Base-by-base conservation (phyloP, 352 stramenopile species). In the Globisporangium cylindrosporum region DNA sequence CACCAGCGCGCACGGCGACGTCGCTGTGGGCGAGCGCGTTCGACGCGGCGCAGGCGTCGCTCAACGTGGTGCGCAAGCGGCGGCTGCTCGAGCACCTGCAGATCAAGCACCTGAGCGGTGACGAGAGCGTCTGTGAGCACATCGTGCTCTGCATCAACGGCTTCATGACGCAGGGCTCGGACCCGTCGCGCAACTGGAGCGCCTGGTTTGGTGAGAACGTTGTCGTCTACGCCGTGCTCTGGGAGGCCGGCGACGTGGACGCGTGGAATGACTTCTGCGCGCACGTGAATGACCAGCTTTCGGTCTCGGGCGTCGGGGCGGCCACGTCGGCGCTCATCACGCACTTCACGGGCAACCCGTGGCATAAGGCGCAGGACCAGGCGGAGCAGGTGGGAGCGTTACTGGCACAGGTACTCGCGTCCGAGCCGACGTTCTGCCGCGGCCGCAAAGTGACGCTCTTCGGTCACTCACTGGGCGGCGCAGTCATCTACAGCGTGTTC, bases 111-210 rank as follows among this genome's bases (percentile, higher is more conserved):
- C 43, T 92, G 43, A 84, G 80, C 54, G 88, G 88, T n/a, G 79
- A 93, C 61, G 76, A 86, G 59, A 66, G 74, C 32, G 76, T 64
- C 15, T 80, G 77, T 51, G 77, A 79, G 27, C 84, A 91, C 65
- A 76, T 94, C 22, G 59, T 93, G 66, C 75, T 95, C 51, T 93
- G 86, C 62, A 82, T 95, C 70, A 95, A 93, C 61, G 88, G 88
- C 20, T 95, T 95, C 68, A 95, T 95, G 88, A 94, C 88, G 29
- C 84, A 94, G 38, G 79, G 82, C 58, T 74, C 81, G 24, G 86
- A 93, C 61, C 84, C 86, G 41, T 76, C 64, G 22, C 68, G 56
- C 53, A 93, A 93, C 64, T 95, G 88, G 88, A 67, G 68, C 9
- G 70, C 66, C 7, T 93, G 84, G 85, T 79, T 68, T 38, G 54